Evolutionary conservation across 192 early-diverging fungal genomes (phyloP).

Genomic region (Chytriomyces confervae): DNA sequence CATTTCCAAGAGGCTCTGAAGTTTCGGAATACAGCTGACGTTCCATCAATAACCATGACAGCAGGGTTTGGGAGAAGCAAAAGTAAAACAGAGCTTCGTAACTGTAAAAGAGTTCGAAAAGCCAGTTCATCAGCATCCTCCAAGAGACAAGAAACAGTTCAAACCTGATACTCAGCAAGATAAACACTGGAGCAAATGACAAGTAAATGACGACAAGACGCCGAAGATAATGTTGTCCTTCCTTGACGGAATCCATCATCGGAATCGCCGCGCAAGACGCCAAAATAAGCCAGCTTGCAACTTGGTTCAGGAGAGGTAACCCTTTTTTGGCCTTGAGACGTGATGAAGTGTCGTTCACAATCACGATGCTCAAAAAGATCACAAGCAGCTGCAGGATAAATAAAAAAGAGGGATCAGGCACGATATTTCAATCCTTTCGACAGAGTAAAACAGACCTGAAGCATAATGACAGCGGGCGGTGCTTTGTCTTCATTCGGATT

Average conservation of each 20-base stretch:
- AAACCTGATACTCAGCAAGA: conserved; percentile 73
- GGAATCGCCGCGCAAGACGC: conserved; percentile 61
- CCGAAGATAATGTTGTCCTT: conserved; percentile 76
- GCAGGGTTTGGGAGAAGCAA: conserved; percentile 72
- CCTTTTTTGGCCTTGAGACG: conserved; percentile 66
- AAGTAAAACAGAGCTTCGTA: conserved; percentile 92
- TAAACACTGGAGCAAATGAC: conserved; percentile 87
- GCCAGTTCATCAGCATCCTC: no score
- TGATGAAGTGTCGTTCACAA: conserved; percentile 67
- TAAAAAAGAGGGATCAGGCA: no score
- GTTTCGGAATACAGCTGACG: conserved; percentile 40
- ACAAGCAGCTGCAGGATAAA: conserved; percentile 55
- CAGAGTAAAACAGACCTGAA: background rate
- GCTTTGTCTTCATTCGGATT: background rate
- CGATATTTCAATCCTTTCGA: no score
- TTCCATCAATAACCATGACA: conserved; percentile 83
- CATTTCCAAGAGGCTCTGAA: conserved; percentile 15
- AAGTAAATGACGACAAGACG: conserved; percentile 83
- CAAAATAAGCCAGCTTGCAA: conserved; percentile 69
- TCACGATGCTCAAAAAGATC: conserved; percentile 59
- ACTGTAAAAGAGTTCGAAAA: background rate
- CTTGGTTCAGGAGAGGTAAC: conserved; percentile 72
- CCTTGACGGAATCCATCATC: conserved; percentile 62
- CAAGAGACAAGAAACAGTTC: no score
- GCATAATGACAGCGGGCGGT: conserved; percentile 5